Evolutionary conservation across 139 green algal species (phyloP), one percentile per base, ranked within the genome.

Genomic region (Tetratostichococcus sp.): DNA sequence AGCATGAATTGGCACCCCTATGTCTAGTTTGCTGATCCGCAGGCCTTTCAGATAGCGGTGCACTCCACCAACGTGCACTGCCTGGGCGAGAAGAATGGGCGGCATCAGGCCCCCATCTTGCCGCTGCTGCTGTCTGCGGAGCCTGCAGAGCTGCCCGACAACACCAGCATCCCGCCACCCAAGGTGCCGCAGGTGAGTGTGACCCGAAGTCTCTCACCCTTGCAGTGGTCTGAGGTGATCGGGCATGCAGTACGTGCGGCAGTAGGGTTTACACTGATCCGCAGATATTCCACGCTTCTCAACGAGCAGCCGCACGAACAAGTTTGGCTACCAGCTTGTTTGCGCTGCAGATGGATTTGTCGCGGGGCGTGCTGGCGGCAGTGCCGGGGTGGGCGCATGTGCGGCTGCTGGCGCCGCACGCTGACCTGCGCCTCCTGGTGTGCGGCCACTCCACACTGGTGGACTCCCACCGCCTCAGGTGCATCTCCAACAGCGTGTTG

Each of bases 341-440:
- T 50, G 62, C 25, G 26, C 42, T n/a, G n/a, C 17, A 23, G n/a
- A 17, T 74, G 22, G 73, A 81, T 43, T 28, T 79, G 35, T 70
- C 68, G 1, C 25, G 35, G 14, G 75, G 74, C 3, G 22, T 78
- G 34, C 57, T 35, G 25, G 59, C 69, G 4, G 78, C 70, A 0
- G 67, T 86, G n/a, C 76, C 89, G 79, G 89, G 89, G 5, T 97
- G 90, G 86, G 77, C 78, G 2, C 80, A 89, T 71, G 79, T 94
- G 34, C 82, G 90, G 16, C 77, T 97, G 79, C 82, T 95, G 73
- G 89, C 91, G 0, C 91, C 92, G 4, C 86, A 90, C 25, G 90
- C 90, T 19, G 92, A 96, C 84, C 73, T 95, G 82, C 86, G 88
- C 23, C 73, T 97, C 71, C 73, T 94, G 73, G 70, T 91, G n/a